phyloP scores from a whole-genome alignment of 2,329 filamentous ascomycete species.

The Talaromyces atroroseus region DNA sequence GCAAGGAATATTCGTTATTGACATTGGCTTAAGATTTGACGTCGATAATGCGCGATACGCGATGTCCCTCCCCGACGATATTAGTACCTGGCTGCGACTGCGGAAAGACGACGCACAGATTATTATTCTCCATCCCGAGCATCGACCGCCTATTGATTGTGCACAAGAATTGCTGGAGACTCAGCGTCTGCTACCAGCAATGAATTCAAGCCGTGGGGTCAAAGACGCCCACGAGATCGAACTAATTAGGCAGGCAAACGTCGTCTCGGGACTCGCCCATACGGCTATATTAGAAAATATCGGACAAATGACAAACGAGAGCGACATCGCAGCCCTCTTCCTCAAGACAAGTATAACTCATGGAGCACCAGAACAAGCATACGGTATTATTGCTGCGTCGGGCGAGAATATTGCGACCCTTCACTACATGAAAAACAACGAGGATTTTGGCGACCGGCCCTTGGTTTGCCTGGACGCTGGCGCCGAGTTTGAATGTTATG shows the following conservation, averaged over 20 bases:
- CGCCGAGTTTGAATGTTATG: slow-evolving; percentile 68
- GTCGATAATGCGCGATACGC: slow-evolving; percentile 65
- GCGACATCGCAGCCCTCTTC: slow-evolving; percentile 77
- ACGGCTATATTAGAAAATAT: slow-evolving; percentile 57
- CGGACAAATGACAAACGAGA: slow-evolving; percentile 65
- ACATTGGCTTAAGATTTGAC: slow-evolving; percentile 49
- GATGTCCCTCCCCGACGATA: slow-evolving; percentile 44
- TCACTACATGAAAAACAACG: slow-evolving; percentile 79
- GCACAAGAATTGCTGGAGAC: slow-evolving; percentile 23
- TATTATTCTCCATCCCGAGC: slow-evolving; percentile 34
- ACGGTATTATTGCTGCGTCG: slow-evolving; percentile 77
- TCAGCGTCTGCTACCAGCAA: slow-evolving; percentile 43
- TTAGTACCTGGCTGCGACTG: slow-evolving; percentile 36
- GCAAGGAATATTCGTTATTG: neutral
- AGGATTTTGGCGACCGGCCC: slow-evolving; percentile 63
- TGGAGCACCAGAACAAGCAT: slow-evolving; percentile 77
- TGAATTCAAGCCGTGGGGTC: slow-evolving; percentile 63
- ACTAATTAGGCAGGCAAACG: slow-evolving; percentile 66
- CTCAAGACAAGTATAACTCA: slow-evolving; percentile 68
- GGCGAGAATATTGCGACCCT: slow-evolving; percentile 77
- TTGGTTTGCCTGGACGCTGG: slow-evolving; percentile 83
- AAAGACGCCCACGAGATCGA: slow-evolving; percentile 73
- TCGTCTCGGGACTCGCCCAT: slow-evolving; percentile 63
- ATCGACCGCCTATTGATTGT: slow-evolving; percentile 24
- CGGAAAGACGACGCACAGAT: slow-evolving; percentile 24